Conservation (phyloP, 2,329 filamentous ascomycete species). For the Monilinia laxa region DNA sequence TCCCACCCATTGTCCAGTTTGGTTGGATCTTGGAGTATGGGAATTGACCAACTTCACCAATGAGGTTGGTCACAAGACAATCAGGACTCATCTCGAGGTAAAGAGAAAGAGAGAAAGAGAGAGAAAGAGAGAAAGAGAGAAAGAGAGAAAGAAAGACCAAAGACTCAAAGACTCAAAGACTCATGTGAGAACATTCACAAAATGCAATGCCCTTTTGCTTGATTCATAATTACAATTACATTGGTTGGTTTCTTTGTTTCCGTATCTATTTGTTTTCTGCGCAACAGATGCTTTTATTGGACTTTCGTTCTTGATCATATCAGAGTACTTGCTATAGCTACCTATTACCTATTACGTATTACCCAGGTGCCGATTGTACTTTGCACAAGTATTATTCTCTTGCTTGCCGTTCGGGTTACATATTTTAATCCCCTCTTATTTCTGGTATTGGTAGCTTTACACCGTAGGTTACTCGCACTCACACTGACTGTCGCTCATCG, state of each 20-base stretch:
- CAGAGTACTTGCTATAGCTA: too few species aligned
- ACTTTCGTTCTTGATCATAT: neutral
- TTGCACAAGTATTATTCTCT: neutral
- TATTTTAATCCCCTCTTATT: neutral
- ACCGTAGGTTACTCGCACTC: too few species aligned
- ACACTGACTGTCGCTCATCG: neutral
- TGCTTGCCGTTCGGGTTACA: neutral
- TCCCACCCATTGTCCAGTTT: too few species aligned
- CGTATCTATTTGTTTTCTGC: neutral
- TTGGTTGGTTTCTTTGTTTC: too few species aligned
- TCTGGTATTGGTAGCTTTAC: neutral
- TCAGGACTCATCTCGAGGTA: neutral
- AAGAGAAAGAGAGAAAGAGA: neutral
- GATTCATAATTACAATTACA: neutral
- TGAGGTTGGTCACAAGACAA: too few species aligned
- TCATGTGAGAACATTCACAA: neutral
- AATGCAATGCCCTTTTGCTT: neutral
- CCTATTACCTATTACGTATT: too few species aligned
- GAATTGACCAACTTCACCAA: constrained; percentile 2
- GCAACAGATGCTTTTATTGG: neutral
- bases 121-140: neutral
- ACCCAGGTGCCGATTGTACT: neutral
- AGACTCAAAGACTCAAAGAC: too few species aligned
- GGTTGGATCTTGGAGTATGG: neutral
- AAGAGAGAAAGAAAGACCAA: too few species aligned